Percentiles rank a stretch among this genome's conserved stretches.
Evolutionary conservation across 1,284 basidiomycete genomes (phyloP).

Genomic region (Pseudozyma thailandica): DNA sequence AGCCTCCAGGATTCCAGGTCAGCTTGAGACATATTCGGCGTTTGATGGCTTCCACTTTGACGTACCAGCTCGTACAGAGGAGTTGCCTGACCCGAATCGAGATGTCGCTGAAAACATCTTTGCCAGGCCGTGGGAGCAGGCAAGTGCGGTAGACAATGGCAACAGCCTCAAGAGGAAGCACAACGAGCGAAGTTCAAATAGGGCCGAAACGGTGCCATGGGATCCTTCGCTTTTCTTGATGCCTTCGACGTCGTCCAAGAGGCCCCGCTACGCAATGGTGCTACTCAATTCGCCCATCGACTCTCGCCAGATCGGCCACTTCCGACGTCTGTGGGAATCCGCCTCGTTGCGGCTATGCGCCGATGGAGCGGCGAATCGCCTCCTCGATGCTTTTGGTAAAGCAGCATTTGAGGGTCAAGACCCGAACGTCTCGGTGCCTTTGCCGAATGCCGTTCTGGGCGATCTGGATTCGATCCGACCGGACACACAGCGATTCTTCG

Average conservation of each 20-base stretch:
- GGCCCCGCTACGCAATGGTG: slow-evolving; percentile 45
- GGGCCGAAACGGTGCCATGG: slow-evolving; percentile 1
- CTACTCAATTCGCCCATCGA: slow-evolving; percentile 56
- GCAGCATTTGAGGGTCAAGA: slow-evolving; percentile 38
- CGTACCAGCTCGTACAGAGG: slow-evolving; percentile 19
- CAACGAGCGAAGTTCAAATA: slow-evolving; percentile 1
- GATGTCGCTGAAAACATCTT: slow-evolving; percentile 1
- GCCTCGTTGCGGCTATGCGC: slow-evolving; percentile 75
- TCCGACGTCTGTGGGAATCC: slow-evolving; percentile 48
- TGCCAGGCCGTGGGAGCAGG: slow-evolving; percentile 29
- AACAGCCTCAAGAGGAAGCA: slow-evolving; percentile 32
- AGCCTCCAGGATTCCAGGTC: background rate
- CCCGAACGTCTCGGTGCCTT: slow-evolving; percentile 4
- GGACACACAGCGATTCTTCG: slow-evolving; percentile 80
- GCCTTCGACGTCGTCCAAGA: slow-evolving; percentile 2
- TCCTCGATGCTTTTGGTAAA: slow-evolving; percentile 76
- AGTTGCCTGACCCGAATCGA: background rate
- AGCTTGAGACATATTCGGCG: slow-evolving; percentile 30
- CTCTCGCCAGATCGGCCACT: slow-evolving; percentile 33
- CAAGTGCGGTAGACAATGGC: background rate
- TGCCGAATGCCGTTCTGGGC: slow-evolving; percentile 89
- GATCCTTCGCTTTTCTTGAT: slow-evolving; percentile 27
- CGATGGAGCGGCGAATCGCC: slow-evolving; percentile 91
- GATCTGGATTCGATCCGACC: slow-evolving; percentile 87
- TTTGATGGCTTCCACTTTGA: slow-evolving; percentile 46